phyloP scores from a whole-genome alignment of 768 basidiomycete genomes.

The Boletus vinaceobasis region DNA sequence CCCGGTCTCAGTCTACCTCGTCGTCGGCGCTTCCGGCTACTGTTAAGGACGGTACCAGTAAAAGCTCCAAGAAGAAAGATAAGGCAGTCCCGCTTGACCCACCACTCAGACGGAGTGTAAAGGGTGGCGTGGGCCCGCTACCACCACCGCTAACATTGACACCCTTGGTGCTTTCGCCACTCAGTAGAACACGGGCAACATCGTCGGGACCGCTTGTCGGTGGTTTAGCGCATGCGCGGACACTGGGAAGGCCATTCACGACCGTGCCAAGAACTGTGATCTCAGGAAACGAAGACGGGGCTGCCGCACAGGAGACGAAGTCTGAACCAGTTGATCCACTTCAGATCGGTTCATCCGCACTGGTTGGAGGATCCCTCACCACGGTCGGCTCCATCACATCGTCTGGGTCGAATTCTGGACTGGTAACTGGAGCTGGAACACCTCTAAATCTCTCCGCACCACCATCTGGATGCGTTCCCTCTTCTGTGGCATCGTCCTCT shows the following conservation, averaged over 20 bases:
- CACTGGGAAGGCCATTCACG: slow-evolving; percentile 1
- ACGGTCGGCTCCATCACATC: background rate
- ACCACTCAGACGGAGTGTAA: slow-evolving; percentile 65
- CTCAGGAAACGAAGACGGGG: background rate
- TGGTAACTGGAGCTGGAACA: slow-evolving; percentile 4
- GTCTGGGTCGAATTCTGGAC: slow-evolving; percentile 1
- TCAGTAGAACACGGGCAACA: slow-evolving; percentile 11
- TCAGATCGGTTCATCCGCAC: background rate
- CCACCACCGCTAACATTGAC: slow-evolving; percentile 69
- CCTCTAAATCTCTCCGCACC: slow-evolving; percentile 20
- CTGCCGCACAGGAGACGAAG: slow-evolving; percentile 1
- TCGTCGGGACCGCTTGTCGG: slow-evolving; percentile 1
- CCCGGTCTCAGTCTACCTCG: slow-evolving; percentile 24
- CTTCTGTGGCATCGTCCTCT: slow-evolving; percentile 9
- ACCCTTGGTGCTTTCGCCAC: slow-evolving; percentile 50
- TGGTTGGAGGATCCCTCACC: background rate
- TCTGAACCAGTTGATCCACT: slow-evolving; percentile 3
- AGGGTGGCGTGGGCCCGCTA: slow-evolving; percentile 54
- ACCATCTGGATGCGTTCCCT: background rate
- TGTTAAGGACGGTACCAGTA: slow-evolving; percentile 36
- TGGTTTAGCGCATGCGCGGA: background rate
- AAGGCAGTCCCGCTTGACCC: slow-evolving; percentile 54
- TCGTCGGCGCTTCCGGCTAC: slow-evolving; percentile 17
- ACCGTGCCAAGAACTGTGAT: slow-evolving; percentile 1
- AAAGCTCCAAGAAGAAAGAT: slow-evolving; percentile 53